Evolutionary conservation across 2,329 filamentous ascomycete genomes (phyloP), one percentile per base, ranked within the genome.

Genomic region (Anisogramma anomala): DNA sequence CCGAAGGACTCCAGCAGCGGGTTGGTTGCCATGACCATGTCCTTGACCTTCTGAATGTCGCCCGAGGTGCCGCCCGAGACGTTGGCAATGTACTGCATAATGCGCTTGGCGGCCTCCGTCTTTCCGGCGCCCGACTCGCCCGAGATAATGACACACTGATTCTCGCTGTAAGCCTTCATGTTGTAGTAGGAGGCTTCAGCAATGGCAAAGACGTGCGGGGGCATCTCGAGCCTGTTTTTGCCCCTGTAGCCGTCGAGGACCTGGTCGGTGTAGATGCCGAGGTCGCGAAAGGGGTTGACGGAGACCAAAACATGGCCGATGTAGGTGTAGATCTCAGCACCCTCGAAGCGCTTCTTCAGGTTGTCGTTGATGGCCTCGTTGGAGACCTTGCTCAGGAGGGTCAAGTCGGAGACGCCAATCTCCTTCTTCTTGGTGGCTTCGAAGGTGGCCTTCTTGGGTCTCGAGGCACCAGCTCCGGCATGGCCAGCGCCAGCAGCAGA

Each of bases 301-400:
- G 91, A 96, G 53, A 98, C 91, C 73, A 98, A 65, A 64, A 98
- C 91, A 82, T 96, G 89, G 67, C 91, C 91, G 61, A 98, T 98
- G 64, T 98, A 98, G 58, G 91, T 98, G 69, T 98, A 98, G 61
- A 98, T 98, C 66, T 98, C 89, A 62, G 74, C 82, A 71, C 89
- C 88, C 60, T 96, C 86, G 64, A 98, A 98, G 48, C 91, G 80
- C 69, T 96, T 93, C 72, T 95, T 94, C 62, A 98, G 62, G 62
- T 98, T 98, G 43, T 96, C 91, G 67, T 98, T 98, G 71, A 98
- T 98, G 47, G 89, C 88, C 63, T 98, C 91, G 63, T 98, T 96
- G 51, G 88, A 94, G 50, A 98, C 93, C 65, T 96, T 96, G 71
- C 88, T 95, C 58, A 98, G 82, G 55, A 98, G 71, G 3, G 91